Conservation (phyloP, 2,329 filamentous ascomycete species). For the Byssochlamys sp. region DNA sequence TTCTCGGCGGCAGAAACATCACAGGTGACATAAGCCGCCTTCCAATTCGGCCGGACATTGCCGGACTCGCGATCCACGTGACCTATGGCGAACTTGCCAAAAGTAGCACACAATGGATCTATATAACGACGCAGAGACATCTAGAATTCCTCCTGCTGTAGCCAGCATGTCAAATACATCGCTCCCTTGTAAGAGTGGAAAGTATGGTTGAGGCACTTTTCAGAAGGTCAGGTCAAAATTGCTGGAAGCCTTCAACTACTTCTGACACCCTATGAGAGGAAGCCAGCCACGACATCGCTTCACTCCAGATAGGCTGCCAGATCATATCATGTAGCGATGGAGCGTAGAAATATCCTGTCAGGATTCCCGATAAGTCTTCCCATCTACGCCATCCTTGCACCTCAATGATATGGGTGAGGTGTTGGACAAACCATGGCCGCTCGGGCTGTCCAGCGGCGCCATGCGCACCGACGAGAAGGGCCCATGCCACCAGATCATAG, state of each 20-base stretch:
- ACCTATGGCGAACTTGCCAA: background rate
- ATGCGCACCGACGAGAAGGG: slow-evolving; percentile 24
- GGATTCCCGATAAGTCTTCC: slow-evolving; percentile 17
- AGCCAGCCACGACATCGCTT: slow-evolving; percentile 17
- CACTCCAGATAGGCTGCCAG: slow-evolving; percentile 23
- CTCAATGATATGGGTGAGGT: slow-evolving; percentile 14
- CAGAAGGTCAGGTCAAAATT: background rate
- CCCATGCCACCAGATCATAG: slow-evolving; percentile 22
- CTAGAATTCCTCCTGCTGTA: too few relatives aligned
- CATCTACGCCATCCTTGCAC: slow-evolving; percentile 22
- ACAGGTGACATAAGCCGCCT: background rate
- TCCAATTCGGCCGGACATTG: background rate
- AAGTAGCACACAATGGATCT: too few relatives aligned
- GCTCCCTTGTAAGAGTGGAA: background rate
- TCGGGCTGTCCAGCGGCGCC: slow-evolving; percentile 19
- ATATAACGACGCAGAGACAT: too few relatives aligned
- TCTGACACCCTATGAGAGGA: background rate
- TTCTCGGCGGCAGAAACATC: background rate
- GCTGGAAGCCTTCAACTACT: background rate
- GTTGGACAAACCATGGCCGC: slow-evolving; percentile 22
- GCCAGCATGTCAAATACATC: too few relatives aligned
- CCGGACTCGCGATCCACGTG: background rate
- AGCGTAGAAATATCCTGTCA: slow-evolving; percentile 22
- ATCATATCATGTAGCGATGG: slow-evolving; percentile 11
- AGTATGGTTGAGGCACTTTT: background rate